These are phyloP conservation scores for Cutaneotrichosporon cutaneum DNA, from an alignment of 1,284 basidiomycete species.

Conservation along the genomic window DNA sequence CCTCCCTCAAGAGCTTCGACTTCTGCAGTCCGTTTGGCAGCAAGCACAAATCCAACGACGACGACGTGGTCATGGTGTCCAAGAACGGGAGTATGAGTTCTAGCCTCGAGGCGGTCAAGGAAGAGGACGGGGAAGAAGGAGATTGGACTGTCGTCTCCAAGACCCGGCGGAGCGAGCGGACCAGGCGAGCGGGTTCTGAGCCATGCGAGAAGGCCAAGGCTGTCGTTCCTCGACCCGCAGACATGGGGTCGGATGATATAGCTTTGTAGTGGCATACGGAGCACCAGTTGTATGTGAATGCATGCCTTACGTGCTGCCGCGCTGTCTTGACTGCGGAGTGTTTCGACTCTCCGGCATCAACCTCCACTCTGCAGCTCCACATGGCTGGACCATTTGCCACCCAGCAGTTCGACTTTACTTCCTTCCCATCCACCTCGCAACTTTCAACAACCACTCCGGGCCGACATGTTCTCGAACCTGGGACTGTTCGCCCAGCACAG, in stretches of 20 bases:
- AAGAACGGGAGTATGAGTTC: conserved; percentile 4
- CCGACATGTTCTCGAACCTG: conserved; percentile 37
- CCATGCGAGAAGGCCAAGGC: conserved; percentile 17
- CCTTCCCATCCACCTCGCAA: neutral
- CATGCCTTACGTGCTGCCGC: neutral
- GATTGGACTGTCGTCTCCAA: conserved; percentile 16
- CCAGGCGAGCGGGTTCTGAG: conserved; percentile 20
- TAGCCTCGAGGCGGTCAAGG: conserved; percentile 20
- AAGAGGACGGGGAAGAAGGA: conserved; percentile 23
- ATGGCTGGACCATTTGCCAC: neutral
- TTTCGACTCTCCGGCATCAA: neutral
- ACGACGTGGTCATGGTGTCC: conserved; percentile 17
- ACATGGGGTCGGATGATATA: conserved; percentile 17
- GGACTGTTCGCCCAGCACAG: conserved; percentile 29
- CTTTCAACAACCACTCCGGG: neutral
- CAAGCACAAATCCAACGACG: conserved; percentile 17
- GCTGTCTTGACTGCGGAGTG: neutral
- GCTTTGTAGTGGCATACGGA: conserved; percentile 1
- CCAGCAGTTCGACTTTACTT: neutral
- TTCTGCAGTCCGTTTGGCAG: conserved; percentile 46
- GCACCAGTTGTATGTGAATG: neutral
- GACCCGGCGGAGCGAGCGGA: neutral
- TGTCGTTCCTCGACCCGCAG: neutral
- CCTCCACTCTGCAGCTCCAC: conserved; percentile 1
- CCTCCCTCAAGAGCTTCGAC: conserved; percentile 39